Base-by-base conservation (phyloP, 2,329 filamentous ascomycete genomes). In the Xylaria sp. region DNA sequence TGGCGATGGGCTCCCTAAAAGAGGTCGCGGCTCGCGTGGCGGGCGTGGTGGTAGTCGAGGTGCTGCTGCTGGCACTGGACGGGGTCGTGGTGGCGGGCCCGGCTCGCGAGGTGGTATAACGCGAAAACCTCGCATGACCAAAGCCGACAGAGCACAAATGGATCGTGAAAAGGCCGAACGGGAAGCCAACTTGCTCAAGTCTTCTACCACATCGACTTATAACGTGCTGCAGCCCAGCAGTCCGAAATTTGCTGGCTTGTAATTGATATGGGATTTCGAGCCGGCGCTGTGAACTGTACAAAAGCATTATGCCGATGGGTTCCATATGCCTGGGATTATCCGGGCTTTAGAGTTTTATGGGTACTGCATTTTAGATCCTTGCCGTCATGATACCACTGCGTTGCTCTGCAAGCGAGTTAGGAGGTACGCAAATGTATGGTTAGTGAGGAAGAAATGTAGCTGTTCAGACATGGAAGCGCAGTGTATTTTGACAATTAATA, bases 121-220 rank as follows among this genome's bases (percentile, higher is more conserved):
- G 0, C 87, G 94, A 74, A 97, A 97, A 80, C 93, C 94, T 61
- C 90, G 94, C 51, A 91, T 94, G 73, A 96, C 92, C 48, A 97
- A 97, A 79, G 91, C 92, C 46, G 92, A 95, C 78, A 92, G 93
- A 75, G 91, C 92, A 70, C 89, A 91, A 77, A 90, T 93, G 81
- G 93, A 97, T 76, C 88, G 89, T 54, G 93, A 97, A 80, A 96
- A 96, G 82, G 85, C 90, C 7, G 91, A 94, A 72, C 86, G 92
- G 51, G 92, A 94, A 79, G 77, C 77, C 8, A 74, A 73, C 5
- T 73, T 78, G 41, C 57, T 78, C 5, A 78, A 79, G 57, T 73
- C 75, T n/a, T 75, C 72, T 1, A 76, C 69, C 58, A 57, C 68
- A 15, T 72, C 74, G n/a, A 73, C 75, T 15, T 78, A 79, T 69